Conservation (phyloP, 1,139 yeast genomes). For the Candida tetrigidarum region DNA sequence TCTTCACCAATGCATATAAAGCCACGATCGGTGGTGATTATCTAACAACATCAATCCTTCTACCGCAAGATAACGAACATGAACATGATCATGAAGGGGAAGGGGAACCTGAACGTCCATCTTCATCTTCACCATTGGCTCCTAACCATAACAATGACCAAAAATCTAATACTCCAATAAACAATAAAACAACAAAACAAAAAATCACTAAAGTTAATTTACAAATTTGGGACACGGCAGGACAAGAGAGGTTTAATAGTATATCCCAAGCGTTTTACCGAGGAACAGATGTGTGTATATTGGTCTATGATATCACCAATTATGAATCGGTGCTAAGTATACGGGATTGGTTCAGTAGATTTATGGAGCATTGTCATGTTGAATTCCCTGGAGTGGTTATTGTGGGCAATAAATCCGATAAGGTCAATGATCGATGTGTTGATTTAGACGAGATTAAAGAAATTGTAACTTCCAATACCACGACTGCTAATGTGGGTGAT, state of each 20-base stretch:
- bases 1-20: slow-evolving; percentile 60
- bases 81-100: slow-evolving; percentile 1
- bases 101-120: neutral
- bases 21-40: slow-evolving; percentile 70
- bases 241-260: slow-evolving; percentile 66
- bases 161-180: neutral
- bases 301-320: slow-evolving; percentile 61
- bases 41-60: slow-evolving; percentile 48
- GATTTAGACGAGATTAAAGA: slow-evolving; percentile 46
- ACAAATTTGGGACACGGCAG: slow-evolving; percentile 72
- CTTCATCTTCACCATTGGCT: neutral
- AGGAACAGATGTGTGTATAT: slow-evolving; percentile 61
- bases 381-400: slow-evolving; percentile 52
- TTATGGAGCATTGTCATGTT: slow-evolving; percentile 54
- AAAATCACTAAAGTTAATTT: slow-evolving; percentile 33
- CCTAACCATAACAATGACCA: too few species aligned
- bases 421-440: slow-evolving; percentile 39
- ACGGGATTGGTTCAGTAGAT: slow-evolving; percentile 55
- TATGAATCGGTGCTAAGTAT: slow-evolving; percentile 57
- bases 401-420: slow-evolving; percentile 60
- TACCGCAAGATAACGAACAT: slow-evolving; percentile 13
- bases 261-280: slow-evolving; percentile 62
- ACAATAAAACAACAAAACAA: slow-evolving; percentile 1
- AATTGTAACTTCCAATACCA: slow-evolving; percentile 34
- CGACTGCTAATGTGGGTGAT: slow-evolving; percentile 32